Evolutionary conservation across 768 basidiomycete genomes (phyloP), one percentile per base, ranked within the genome.

Genomic region (Russula brevipes): DNA sequence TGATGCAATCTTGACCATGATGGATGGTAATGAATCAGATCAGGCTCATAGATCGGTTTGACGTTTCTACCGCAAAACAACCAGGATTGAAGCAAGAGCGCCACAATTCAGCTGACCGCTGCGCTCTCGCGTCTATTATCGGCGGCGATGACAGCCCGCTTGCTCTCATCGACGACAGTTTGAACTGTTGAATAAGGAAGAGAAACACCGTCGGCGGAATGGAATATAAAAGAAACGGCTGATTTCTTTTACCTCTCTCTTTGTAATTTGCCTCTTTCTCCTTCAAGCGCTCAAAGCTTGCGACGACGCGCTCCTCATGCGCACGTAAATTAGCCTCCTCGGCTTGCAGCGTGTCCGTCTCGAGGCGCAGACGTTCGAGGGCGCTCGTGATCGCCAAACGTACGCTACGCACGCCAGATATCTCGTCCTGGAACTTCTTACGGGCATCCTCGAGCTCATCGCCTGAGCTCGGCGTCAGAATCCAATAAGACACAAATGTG

Each of bases 371-470:
- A 45, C 72, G 74, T 54, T 77, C 75, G 19, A 78, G 65, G 12
- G 79, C 76, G 24, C 73, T 67, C 1, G 75, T 67, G 50, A 88
- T 83, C 58, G 83, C 82, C 36, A 78, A 72, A 54, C 85, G 85
- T 31, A 88, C 74, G 36, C 70, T 76, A 63, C 81, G 82, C 61
- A 89, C 78, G 31, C 82, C 82, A 47, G 78, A 74, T 64, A 89
- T 80, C 71, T 89, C 85, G 62, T 85, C 83, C 51, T 82, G 72
- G 69, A 87, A 88, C 41, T 77, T 79, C 61, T 75, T 74, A 54
- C 84, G 80, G 60, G 84, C 74, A 65, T 82, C 76, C 60, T 81
- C 83, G 78, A 86, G 86, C 68, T 87, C 84, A 14, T 80, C 73
- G 19, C 78, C 87, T 89, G 68, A 30, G 47, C 41, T 33, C 38